phyloP scores from a whole-genome alignment of 257 asterid genomes.

The Asclepias syriaca region DNA sequence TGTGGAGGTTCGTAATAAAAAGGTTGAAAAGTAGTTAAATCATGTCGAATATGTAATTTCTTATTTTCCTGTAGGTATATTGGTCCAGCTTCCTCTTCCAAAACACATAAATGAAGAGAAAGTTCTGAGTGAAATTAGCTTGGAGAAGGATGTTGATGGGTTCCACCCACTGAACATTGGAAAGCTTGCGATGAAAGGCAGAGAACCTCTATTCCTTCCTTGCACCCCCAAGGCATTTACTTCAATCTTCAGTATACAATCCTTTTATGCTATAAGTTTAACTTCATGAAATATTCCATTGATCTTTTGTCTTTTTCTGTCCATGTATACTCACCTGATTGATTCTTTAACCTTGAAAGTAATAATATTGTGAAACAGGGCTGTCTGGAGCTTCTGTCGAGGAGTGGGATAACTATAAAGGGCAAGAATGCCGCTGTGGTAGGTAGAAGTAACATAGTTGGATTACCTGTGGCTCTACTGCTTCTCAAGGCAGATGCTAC shows the following conservation, averaged over 20 bases:
- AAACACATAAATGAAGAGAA: slow-evolving; percentile 89
- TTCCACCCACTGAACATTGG: slow-evolving; percentile 95
- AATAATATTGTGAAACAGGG: slow-evolving; percentile 39
- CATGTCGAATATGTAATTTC: background rate
- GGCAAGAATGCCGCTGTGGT: slow-evolving; percentile 93
- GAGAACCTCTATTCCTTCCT: slow-evolving; percentile 88
- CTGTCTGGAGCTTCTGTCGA: slow-evolving; percentile 76
- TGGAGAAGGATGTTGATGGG: slow-evolving; percentile 93
- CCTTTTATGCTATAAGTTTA: background rate
- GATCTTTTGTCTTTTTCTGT: background rate
- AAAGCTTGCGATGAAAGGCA: slow-evolving; percentile 98
- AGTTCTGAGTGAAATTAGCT: slow-evolving; percentile 62
- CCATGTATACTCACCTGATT: background rate
- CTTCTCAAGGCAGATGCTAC: slow-evolving; percentile 94
- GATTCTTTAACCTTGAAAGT: slow-evolving; percentile 1
- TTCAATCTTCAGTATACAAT: slow-evolving; percentile 2
- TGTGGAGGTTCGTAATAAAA: background rate
- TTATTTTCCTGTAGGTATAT: slow-evolving; percentile 53
- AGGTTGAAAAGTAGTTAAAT: background rate
- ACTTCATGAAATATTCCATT: background rate
- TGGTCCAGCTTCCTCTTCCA: slow-evolving; percentile 94
- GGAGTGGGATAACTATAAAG: slow-evolving; percentile 66
- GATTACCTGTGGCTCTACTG: slow-evolving; percentile 79
- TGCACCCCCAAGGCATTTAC: slow-evolving; percentile 87
- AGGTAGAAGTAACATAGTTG: slow-evolving; percentile 93